Conservation (phyloP, 2,329 filamentous ascomycete genomes). For the Arachnopeziza araneosa region DNA sequence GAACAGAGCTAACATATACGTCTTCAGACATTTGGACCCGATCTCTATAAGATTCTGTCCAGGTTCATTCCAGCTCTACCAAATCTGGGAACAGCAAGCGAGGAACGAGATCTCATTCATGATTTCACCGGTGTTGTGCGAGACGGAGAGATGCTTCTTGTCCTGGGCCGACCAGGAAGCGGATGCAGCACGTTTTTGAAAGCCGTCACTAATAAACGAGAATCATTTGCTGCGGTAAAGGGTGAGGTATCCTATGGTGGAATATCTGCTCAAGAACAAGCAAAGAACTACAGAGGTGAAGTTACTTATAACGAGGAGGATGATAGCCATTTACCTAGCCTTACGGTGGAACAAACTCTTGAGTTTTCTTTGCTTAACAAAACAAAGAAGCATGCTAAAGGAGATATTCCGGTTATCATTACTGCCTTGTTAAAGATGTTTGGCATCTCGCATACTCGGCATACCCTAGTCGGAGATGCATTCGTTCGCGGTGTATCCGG, state of each 20-base stretch:
- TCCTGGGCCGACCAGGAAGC: conserved; percentile 66
- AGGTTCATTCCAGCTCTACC: conserved; percentile 25
- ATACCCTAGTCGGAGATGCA: conserved; percentile 68
- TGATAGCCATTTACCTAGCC: conserved; percentile 65
- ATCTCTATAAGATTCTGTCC: conserved; percentile 60
- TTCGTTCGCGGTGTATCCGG: conserved; percentile 57
- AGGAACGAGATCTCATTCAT: conserved; percentile 45
- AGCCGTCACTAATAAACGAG: conserved; percentile 64
- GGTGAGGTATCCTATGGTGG: conserved; percentile 70
- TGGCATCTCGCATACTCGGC: conserved; percentile 67
- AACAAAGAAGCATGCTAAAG: conserved; percentile 59
- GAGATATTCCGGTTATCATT: conserved; percentile 62
- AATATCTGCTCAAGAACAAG: conserved; percentile 61
- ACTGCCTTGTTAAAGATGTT: conserved; percentile 60
- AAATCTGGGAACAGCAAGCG: conserved; percentile 16
- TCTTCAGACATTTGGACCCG: conserved; percentile 64
- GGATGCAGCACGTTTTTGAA: conserved; percentile 77
- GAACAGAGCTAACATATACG: not conserved
- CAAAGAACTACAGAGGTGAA: conserved; percentile 62
- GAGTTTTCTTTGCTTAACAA: conserved; percentile 71
- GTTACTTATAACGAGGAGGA: conserved; percentile 76
- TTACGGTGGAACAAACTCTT: conserved; percentile 75
- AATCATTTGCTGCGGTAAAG: conserved; percentile 57
- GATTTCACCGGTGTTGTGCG: conserved; percentile 63
- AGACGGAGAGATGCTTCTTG: conserved; percentile 67